Evolutionary conservation across 1,284 basidiomycete species (phyloP), one percentile per base, ranked within the genome.

Genomic region (Cutaneotrichosporon mucoides): DNA sequence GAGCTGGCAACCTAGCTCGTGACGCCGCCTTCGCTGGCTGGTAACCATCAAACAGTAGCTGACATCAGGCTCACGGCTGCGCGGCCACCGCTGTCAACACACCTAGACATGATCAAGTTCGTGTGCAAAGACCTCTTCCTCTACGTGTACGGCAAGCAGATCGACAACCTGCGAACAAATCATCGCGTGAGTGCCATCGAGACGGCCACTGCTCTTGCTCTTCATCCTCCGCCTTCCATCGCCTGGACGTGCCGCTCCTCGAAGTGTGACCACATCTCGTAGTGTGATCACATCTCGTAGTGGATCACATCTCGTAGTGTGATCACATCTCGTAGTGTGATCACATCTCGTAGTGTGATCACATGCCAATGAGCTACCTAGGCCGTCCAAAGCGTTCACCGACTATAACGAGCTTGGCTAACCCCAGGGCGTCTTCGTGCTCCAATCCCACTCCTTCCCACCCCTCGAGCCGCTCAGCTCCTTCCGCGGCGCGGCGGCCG

Each of bases 141-240:
- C 6, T 69, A 70, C 63, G 68, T 77, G 35, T 76, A 77, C 54
- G 69, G 73, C 24, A 94, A 95, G 72, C 94, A 96, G 75, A 91
- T 96, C 1, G 93, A 97, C 73, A 96, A 96, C 73, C 79, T 97
- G 50, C 84, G 93, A 49, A 97, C 93, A 8, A 97, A 97, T 75
- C 93, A 96, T 76, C 81, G 92, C 53, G 92, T 92, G 71, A 60
- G 79, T 24, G 24, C 24, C 24, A 24, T 24, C 24, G 24, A 24
- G 24, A 24, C 24, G 24, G 24, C 24, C 24, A 24, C 24, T 24
- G 24, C 24, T 68, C 3, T 24, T 24, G 24, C 24, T 24, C 24
- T 24, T 24, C 24, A 24, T 24, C 24, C 24, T 24, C 24, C 24
- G 24, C 24, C 24, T 24, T 24, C 24, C 24, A 24, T 24, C 24